phyloP scores from a whole-genome alignment of 2,329 filamentous ascomycete genomes.

The Bertia moriformis region DNA sequence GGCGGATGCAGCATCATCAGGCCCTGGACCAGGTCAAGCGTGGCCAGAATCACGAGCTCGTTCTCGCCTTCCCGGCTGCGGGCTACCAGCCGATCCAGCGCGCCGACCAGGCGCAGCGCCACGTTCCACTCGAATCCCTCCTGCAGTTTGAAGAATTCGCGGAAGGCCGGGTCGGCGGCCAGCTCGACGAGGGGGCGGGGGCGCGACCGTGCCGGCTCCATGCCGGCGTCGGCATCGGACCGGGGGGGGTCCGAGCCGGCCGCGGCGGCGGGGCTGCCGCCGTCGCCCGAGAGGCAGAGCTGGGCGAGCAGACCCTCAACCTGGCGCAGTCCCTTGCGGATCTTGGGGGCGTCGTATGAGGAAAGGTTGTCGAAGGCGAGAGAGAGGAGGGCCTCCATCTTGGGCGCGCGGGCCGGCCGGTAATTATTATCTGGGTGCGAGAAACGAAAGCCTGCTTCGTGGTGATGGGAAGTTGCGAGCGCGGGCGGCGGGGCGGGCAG shows the following conservation, averaged over 20 bases:
- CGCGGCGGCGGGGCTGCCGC: constrained; percentile 23
- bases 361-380: constrained; percentile 94
- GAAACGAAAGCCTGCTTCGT: constrained; percentile 2
- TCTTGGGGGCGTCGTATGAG: constrained; percentile 76
- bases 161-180: constrained; percentile 71
- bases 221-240: constrained; percentile 19
- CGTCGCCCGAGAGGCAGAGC: constrained; percentile 87
- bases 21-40: constrained; percentile 80
- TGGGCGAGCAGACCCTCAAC: constrained; percentile 88
- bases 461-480: constrained; percentile 4
- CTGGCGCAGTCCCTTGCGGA: constrained; percentile 84
- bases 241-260: constrained; percentile 6
- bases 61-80: constrained; percentile 71
- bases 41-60: constrained; percentile 74
- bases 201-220: constrained; percentile 18
- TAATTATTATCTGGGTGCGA: constrained; percentile 3
- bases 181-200: constrained; percentile 56
- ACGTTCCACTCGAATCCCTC: constrained; percentile 98
- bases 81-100: constrained; percentile 72
- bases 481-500: neutral
- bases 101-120: constrained; percentile 68
- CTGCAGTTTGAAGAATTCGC: constrained; percentile 91
- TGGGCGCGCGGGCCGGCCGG: constrained; percentile 10
- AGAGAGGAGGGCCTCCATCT: constrained; percentile 82
- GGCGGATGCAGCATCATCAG: constrained; percentile 77